Conservation (phyloP, 805 yeast genomes). For the Tetrapisispora namnaoensis region DNA sequence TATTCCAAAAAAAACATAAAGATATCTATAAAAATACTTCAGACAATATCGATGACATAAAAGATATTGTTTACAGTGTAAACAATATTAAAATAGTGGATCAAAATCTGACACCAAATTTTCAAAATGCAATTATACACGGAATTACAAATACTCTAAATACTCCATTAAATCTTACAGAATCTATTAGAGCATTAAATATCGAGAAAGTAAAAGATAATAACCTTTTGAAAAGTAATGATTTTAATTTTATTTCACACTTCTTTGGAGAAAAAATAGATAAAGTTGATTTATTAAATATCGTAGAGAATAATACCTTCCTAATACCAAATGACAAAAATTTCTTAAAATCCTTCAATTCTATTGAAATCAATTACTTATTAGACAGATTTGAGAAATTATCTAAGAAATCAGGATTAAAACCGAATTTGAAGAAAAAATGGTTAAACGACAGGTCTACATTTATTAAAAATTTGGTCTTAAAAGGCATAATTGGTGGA, state of each 20-base stretch:
- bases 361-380: conserved; percentile 40
- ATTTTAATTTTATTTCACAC: conserved; percentile 3
- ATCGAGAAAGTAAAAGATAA: not conserved
- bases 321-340: conserved; percentile 38
- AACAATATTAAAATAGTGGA: conserved; percentile 38
- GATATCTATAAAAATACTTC: conserved; percentile 4
- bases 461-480: conserved; percentile 25
- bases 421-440: conserved; percentile 4
- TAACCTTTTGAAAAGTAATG: conserved; percentile 3
- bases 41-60: conserved; percentile 3
- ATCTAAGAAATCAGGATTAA: not conserved
- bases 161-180: conserved; percentile 29
- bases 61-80: conserved; percentile 7
- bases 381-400: conserved; percentile 9
- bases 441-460: conserved; percentile 16
- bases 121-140: conserved; percentile 58
- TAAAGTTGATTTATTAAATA: conserved; percentile 2
- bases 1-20: not conserved
- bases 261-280: not conserved
- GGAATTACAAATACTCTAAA: conserved; percentile 44
- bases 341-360: conserved; percentile 27
- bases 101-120: conserved; percentile 46
- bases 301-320: conserved; percentile 32
- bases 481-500: conserved; percentile 41
- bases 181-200: conserved; percentile 22